These are phyloP conservation scores for Stephania japonica DNA, from an alignment of 164 flowering plant genomes.

Conservation along the genomic window DNA sequence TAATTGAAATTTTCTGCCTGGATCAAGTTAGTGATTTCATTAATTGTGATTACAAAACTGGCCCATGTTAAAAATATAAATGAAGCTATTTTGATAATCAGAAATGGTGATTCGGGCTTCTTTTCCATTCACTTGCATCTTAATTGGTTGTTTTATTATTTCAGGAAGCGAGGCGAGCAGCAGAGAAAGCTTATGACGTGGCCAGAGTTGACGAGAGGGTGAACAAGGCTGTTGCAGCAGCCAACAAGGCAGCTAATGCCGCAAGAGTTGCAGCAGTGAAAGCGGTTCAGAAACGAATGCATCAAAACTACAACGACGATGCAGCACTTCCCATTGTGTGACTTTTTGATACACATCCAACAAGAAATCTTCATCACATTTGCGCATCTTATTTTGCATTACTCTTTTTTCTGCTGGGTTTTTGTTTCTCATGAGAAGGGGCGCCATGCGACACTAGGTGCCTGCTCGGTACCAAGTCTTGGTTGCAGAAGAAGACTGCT, in stretches of 20 bases:
- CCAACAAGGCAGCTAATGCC: constrained; percentile 89
- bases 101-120: background rate
- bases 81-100: no score
- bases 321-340: constrained; percentile 23
- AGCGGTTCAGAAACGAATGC: constrained; percentile 73
- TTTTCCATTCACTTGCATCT: background rate
- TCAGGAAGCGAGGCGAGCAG: constrained; percentile 86
- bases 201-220: constrained; percentile 80
- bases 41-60: background rate
- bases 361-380: background rate
- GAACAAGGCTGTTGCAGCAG: constrained; percentile 67
- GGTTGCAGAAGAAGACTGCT: background rate
- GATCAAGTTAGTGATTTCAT: background rate
- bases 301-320: constrained; percentile 22
- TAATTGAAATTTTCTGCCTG: constrained; percentile 17
- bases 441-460: background rate
- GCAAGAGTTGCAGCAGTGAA: constrained; percentile 95
- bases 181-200: constrained; percentile 67
- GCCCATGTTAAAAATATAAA: no score
- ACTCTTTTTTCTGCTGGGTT: background rate
- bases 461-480: background rate
- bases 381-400: background rate
- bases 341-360: constrained; percentile 1
- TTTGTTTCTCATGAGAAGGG: background rate
- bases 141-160: constrained; percentile 5